phyloP scores from a whole-genome alignment of 73 alveolate genomes.

The Tetrahymena malaccensis region DNA sequence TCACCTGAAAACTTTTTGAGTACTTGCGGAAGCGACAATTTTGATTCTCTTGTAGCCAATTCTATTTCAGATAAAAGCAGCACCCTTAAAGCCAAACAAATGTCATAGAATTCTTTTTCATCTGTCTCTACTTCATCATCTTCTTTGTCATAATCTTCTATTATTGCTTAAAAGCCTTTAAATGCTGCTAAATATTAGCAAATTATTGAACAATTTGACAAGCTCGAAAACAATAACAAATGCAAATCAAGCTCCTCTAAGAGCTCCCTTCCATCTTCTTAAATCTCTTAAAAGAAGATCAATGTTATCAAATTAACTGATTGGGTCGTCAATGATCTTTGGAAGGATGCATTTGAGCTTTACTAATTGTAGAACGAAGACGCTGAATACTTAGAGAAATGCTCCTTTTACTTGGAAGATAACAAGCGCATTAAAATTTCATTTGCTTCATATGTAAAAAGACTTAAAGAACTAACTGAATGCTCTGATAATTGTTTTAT shows the following conservation, averaged over 20 bases:
- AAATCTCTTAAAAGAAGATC: neutral
- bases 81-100: neutral
- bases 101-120: neutral
- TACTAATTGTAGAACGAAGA: neutral
- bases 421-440: neutral
- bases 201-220: neutral
- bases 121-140: neutral
- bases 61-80: neutral
- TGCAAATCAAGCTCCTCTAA: neutral
- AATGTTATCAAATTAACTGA: neutral
- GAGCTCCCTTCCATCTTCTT: neutral
- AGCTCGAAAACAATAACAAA: neutral
- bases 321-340: neutral
- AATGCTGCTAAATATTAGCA: neutral
- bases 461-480: neutral
- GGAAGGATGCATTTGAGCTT: neutral
- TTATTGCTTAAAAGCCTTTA: neutral
- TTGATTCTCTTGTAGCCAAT: neutral
- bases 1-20: neutral
- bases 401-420: neutral
- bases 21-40: neutral
- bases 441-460: neutral
- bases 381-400: neutral
- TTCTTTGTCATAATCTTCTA: neutral
- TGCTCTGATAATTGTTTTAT: neutral